Evolutionary conservation across 2,329 filamentous ascomycete genomes (phyloP), one percentile per base, ranked within the genome.

Genomic region (Alternaria incomplexa): DNA sequence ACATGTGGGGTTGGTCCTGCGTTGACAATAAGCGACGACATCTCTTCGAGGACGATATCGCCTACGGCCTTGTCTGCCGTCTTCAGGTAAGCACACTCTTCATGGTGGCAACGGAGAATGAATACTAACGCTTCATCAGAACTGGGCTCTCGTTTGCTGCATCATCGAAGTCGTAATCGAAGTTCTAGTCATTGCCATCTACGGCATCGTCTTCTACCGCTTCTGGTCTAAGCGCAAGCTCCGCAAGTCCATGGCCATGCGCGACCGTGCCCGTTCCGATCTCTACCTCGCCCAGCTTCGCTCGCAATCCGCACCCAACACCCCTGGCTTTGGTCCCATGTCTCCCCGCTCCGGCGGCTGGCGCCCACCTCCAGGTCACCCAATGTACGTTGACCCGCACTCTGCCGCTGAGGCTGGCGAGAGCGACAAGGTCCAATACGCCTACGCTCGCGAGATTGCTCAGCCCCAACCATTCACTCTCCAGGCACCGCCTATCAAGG

Each of bases 1-100:
- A 99, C 80, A 88, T 99, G 81, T 99, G 96, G 96, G 94, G 95
- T 63, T 99, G 96, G 96, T 89, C 93, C n/a, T 99, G 96, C 80
- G 91, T 94, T 61, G 87, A 97, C 74, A 98, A 97, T 80, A 89
- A 90, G 68, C 90, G 95, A 64, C 84, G 90, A 58, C 82, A 93
- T 54, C 83, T 97, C 56, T 98, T 95, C 79, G 78, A 88, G 65
- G 85, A 94, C 60, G 90, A 96, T 73, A 88, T 99, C 72, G 86
- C 96, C 81, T 99, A 98, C 81, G 89, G 89, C 25, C 90, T 99
- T 54, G 87, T 98, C 70, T 99, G 96, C 84, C 91, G 95, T 73
- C 88, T 99, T 74, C 90, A 92, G 85, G 90, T 91, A 83, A 81
- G 86, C 28, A 60, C 20, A 26, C 4, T 17, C 28, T 20, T 28